Evolutionary conservation across 768 basidiomycete genomes (phyloP), one percentile per base, ranked within the genome.

Genomic region (Trametes maxima): DNA sequence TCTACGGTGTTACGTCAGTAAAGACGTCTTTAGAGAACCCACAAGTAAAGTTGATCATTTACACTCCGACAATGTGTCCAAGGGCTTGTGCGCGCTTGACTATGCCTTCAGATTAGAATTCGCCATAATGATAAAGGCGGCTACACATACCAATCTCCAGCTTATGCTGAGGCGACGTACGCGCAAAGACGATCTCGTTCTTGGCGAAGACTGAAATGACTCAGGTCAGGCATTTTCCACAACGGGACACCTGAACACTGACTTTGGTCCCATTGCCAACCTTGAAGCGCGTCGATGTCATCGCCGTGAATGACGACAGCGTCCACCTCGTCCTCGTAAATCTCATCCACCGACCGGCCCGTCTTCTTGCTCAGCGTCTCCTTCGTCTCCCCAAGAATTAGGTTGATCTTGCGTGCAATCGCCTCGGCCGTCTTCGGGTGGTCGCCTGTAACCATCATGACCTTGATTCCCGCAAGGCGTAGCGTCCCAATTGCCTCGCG

Each of bases 201-300:
- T 87, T 88, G 66, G 76, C 75, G 70, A 89, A 87, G 62, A 89
- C 87, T 88, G 54, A 3, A 22, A 19, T 46, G n/a, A 0, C 54
- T 35, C 22, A 24, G 28, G 52, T 52, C 47, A 47, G 45, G 3
- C 16, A 2, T 11, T 36, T 19, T 10, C 3, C 39, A 8, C 12
- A 24, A 37, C 8, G 12, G 2, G 1, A 7, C 2, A 51, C 43
- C 51, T 48, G 36, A 61, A n/a, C 22, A 21, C 44, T 17, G 14
- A 86, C 86, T 88, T 68, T 85, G 82, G 74, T 88, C 87, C 87
- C 87, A 88, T 71, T 88, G 85, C 85, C 86, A 88, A 5, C 85
- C 85, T 68, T 88, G 84, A 16, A 89, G 71, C 7, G 72, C 70
- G 67, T 89, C 87, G 59, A 89, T 87, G 42, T 84, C 80, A 63